A percentile compares a stretch with the other conserved stretches of the same genome.
phyloP scores from a whole-genome alignment of 2,329 filamentous ascomycete genomes.

The Fusarium verrucosum region DNA sequence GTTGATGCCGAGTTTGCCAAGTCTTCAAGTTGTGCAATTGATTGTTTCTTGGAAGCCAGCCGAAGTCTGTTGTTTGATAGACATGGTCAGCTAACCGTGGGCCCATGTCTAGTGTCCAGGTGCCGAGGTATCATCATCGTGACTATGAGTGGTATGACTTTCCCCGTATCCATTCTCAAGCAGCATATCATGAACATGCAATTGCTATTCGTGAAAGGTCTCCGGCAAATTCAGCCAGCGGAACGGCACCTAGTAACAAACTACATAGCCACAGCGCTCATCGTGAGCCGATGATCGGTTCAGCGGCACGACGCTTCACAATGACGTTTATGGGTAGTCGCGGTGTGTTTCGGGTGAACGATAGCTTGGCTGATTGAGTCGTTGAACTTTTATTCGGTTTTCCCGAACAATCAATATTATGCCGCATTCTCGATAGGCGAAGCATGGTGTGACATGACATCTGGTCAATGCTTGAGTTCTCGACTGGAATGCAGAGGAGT shows the following conservation, averaged over 20 bases:
- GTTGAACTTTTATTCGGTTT: slow-evolving; percentile 2
- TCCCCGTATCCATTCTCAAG: slow-evolving; percentile 6
- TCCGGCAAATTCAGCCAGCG: background rate
- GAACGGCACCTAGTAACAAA: background rate
- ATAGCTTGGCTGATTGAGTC: background rate
- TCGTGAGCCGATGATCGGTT: slow-evolving; percentile 29
- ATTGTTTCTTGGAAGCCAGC: background rate
- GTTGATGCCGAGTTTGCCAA: background rate
- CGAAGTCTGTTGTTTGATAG: background rate
- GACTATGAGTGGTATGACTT: slow-evolving; percentile 32
- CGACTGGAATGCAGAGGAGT: slow-evolving; percentile 39
- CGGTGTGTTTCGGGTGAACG: background rate
- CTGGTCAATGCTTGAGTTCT: slow-evolving; percentile 5
- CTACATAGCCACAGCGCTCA: slow-evolving; percentile 19
- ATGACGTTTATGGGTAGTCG: slow-evolving; percentile 11
- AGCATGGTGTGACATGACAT: slow-evolving; percentile 16
- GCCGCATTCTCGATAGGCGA: slow-evolving; percentile 15
- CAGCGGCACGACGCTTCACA: slow-evolving; percentile 34
- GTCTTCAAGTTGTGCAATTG: background rate
- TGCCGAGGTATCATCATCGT: slow-evolving; percentile 16
- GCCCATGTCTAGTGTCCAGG: slow-evolving; percentile 11
- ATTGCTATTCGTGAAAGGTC: slow-evolving; percentile 17
- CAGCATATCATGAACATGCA: slow-evolving; percentile 31
- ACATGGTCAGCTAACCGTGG: slow-evolving; percentile 19
- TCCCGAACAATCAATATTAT: slow-evolving; percentile 6